A percentile compares a stretch with the other conserved stretches of the same genome.
phyloP scores from a whole-genome alignment of 805 yeast species.

The Suhomyces faveliae region DNA sequence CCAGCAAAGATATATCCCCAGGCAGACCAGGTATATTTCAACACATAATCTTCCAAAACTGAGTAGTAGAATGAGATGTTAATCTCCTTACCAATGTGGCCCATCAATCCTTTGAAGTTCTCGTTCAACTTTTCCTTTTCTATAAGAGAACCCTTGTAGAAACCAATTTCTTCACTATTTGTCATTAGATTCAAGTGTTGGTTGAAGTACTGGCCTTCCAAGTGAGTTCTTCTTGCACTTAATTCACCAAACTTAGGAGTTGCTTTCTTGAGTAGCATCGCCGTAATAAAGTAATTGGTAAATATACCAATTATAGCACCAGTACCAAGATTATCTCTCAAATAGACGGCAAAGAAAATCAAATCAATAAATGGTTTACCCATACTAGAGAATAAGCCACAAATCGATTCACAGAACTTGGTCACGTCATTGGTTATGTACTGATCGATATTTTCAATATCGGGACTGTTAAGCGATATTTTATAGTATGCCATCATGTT shows the following conservation, averaged over 20 bases:
- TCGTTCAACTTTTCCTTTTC: constrained; percentile 66
- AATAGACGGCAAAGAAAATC: constrained; percentile 77
- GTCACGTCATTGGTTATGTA: constrained; percentile 83
- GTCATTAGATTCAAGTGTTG: constrained; percentile 81
- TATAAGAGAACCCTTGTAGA: constrained; percentile 81
- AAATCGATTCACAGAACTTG: constrained; percentile 75
- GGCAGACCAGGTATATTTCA: constrained; percentile 93
- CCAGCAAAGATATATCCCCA: constrained; percentile 91
- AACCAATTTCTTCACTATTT: constrained; percentile 91
- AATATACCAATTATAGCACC: constrained; percentile 83
- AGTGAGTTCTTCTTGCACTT: constrained; percentile 66
- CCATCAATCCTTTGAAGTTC: constrained; percentile 55
- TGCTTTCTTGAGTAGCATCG: constrained; percentile 63
- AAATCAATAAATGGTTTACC: constrained; percentile 91
- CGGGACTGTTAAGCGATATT: constrained; percentile 56
- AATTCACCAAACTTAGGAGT: constrained; percentile 86
- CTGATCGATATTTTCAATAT: constrained; percentile 73
- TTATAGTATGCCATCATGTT: constrained; percentile 80
- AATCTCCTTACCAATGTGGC: constrained; percentile 54
- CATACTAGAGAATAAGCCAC: constrained; percentile 80
- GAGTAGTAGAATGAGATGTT: constrained; percentile 64
- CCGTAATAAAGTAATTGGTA: constrained; percentile 76
- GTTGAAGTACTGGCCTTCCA: constrained; percentile 88
- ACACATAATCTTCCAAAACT: constrained; percentile 77
- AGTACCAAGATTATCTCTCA: constrained; percentile 82